These are phyloP conservation scores for Leccinum solheimii DNA, from an alignment of 1,284 basidiomycete species.

Conservation along the genomic window DNA sequence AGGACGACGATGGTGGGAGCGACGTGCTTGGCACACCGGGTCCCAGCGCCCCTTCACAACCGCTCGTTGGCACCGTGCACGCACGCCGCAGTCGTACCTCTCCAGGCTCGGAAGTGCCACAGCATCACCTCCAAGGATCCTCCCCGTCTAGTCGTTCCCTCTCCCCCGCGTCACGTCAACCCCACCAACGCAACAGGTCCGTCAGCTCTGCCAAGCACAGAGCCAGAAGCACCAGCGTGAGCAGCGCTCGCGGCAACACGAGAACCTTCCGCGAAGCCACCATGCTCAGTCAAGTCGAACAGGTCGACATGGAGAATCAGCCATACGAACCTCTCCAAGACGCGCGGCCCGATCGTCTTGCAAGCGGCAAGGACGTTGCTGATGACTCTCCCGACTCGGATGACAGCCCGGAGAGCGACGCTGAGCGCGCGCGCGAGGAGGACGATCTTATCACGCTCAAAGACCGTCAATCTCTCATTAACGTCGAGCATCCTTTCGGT, in stretches of 20 bases:
- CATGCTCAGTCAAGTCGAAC: conserved; percentile 47
- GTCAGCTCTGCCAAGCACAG: conserved; percentile 47
- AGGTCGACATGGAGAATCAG: conserved; percentile 36
- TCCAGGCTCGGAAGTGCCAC: conserved; percentile 52
- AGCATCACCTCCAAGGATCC: conserved; percentile 61
- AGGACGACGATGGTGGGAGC: conserved; percentile 13
- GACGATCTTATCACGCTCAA: conserved; percentile 93
- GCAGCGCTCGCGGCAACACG: conserved; percentile 51
- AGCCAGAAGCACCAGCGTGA: conserved; percentile 59
- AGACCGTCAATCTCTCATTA: conserved; percentile 97
- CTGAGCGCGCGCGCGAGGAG: conserved; percentile 46
- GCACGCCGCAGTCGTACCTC: conserved; percentile 54
- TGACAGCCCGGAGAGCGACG: conserved; percentile 34
- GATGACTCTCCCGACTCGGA: conserved; percentile 37
- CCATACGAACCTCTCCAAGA: conserved; percentile 33
- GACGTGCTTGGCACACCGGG: conserved; percentile 4
- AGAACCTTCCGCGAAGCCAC: conserved; percentile 45
- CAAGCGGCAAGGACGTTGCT: conserved; percentile 31
- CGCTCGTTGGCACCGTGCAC: conserved; percentile 21
- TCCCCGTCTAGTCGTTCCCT: conserved; percentile 45
- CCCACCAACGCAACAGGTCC: conserved; percentile 47
- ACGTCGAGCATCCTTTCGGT: conserved; percentile 99
- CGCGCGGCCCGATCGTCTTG: conserved; percentile 28
- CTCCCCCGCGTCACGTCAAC: conserved; percentile 41
- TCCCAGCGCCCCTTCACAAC: conserved; percentile 36